Percentiles rank a stretch among this genome's conserved stretches.
phyloP scores from a whole-genome alignment of 2,329 filamentous ascomycete genomes.

The Colletotrichum karsti region DNA sequence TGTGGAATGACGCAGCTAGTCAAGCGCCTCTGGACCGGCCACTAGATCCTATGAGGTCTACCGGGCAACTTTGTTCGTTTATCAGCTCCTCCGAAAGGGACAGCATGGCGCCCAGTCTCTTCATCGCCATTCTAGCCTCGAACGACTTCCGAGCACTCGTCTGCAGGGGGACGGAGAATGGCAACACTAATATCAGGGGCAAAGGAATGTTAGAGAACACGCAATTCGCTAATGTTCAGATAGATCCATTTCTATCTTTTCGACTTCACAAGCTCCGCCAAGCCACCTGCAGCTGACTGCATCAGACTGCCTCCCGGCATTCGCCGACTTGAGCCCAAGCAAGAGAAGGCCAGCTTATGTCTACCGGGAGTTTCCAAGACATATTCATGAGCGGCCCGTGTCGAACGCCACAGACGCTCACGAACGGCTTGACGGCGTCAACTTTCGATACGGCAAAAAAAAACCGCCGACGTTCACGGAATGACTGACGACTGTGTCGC shows the following conservation, averaged over 20 bases:
- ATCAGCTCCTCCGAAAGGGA: slow-evolving; percentile 3
- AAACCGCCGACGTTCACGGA: slow-evolving; percentile 2
- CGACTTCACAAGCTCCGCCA: neutral
- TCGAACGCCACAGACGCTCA: slow-evolving; percentile 14
- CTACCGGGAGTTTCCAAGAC: neutral
- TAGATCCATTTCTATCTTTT: neutral
- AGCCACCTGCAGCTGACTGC: neutral
- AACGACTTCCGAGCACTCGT: neutral
- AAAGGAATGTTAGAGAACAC: neutral
- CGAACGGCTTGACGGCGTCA: neutral
- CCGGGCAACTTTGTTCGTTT: neutral
- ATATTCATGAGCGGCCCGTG: slow-evolving; percentile 6
- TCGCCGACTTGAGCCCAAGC: neutral
- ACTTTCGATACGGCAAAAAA: neutral
- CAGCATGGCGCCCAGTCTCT: neutral
- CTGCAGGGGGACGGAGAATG: neutral
- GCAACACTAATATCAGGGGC: neutral
- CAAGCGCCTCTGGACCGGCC: neutral
- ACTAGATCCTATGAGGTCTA: neutral
- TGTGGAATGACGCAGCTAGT: neutral
- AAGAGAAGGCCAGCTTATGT: neutral
- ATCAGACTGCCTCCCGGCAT: neutral
- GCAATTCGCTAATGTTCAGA: neutral
- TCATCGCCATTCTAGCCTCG: neutral
- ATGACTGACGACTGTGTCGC: neutral